phyloP scores from a whole-genome alignment of 1,284 basidiomycete species.

The Retiboletus fuscus region DNA sequence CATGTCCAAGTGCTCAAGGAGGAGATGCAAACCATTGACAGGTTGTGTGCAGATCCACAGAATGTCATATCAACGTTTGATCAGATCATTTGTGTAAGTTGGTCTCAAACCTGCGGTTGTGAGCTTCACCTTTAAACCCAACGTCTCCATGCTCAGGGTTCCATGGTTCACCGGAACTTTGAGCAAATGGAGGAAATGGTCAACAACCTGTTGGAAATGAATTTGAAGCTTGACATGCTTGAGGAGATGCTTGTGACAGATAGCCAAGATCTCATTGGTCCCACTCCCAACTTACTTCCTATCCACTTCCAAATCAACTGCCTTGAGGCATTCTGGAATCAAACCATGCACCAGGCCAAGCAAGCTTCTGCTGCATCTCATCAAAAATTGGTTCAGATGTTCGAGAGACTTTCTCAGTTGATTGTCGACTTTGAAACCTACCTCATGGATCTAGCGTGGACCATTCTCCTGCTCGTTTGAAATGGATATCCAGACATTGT shows the following conservation, averaged over 20 bases:
- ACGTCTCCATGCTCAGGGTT: conserved; percentile 71
- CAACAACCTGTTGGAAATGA: conserved; percentile 91
- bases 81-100: conserved; percentile 88
- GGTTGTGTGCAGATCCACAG: conserved; percentile 79
- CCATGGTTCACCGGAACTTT: conserved; percentile 95
- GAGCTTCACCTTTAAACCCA: not conserved
- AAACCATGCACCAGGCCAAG: conserved; percentile 93
- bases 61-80: conserved; percentile 85
- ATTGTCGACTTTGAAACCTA: conserved; percentile 90
- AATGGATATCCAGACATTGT: conserved; percentile 87
- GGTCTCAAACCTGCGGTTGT: not conserved
- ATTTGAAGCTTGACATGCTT: conserved; percentile 83
- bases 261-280: conserved; percentile 79
- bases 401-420: conserved; percentile 88
- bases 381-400: conserved; percentile 80
- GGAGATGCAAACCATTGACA: conserved; percentile 91
- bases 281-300: conserved; percentile 87
- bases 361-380: conserved; percentile 79
- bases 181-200: conserved; percentile 96
- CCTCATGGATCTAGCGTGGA: conserved; percentile 81
- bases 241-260: conserved; percentile 84
- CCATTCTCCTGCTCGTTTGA: conserved; percentile 84
- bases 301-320: conserved; percentile 92
- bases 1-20: conserved; percentile 92
- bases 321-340: conserved; percentile 93